These are phyloP conservation scores for Dactylonectria estremocensis DNA, from an alignment of 2,329 filamentous ascomycete species.

Conservation along the genomic window DNA sequence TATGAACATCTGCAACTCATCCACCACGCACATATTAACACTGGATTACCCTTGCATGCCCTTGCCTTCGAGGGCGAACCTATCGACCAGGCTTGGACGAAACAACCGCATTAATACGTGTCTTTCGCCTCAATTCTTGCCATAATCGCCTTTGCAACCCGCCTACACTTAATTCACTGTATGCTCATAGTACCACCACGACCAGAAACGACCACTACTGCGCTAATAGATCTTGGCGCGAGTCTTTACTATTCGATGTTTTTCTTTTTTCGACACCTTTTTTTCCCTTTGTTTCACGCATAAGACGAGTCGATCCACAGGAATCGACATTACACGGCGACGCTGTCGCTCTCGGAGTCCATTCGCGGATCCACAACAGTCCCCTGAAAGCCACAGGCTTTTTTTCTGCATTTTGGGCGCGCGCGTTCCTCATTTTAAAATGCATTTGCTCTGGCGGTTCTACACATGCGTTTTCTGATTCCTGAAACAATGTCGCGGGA, in stretches of 20 bases:
- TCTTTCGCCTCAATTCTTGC: constrained; percentile 24
- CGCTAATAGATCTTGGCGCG: constrained; percentile 48
- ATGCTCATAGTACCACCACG: constrained; percentile 48
- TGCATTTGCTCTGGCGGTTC: constrained; percentile 42
- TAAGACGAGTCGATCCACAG: constrained; percentile 38
- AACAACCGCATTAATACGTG: constrained; percentile 31
- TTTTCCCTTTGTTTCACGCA: constrained; percentile 43
- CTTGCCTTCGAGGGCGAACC: constrained; percentile 29
- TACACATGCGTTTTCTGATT: constrained; percentile 35
- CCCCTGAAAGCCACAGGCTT: constrained; percentile 33
- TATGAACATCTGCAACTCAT: constrained; percentile 37
- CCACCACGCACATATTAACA: constrained; percentile 35
- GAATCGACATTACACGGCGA: constrained; percentile 40
- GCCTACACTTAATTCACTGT: constrained; percentile 40
- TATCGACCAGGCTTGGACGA: constrained; percentile 33
- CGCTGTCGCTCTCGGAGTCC: constrained; percentile 36
- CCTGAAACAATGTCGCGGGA: constrained; percentile 44
- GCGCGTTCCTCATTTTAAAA: constrained; percentile 39
- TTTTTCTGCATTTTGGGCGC: constrained; percentile 44
- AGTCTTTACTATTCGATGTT: constrained; percentile 41
- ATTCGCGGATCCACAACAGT: constrained; percentile 35
- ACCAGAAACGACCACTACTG: constrained; percentile 47
- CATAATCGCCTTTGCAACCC: constrained; percentile 21
- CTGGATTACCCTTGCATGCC: constrained; percentile 32
- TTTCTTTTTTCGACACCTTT: constrained; percentile 31